These are phyloP conservation scores for Podaxis sp. DNA, from an alignment of 768 basidiomycete genomes.

Conservation along the genomic window DNA sequence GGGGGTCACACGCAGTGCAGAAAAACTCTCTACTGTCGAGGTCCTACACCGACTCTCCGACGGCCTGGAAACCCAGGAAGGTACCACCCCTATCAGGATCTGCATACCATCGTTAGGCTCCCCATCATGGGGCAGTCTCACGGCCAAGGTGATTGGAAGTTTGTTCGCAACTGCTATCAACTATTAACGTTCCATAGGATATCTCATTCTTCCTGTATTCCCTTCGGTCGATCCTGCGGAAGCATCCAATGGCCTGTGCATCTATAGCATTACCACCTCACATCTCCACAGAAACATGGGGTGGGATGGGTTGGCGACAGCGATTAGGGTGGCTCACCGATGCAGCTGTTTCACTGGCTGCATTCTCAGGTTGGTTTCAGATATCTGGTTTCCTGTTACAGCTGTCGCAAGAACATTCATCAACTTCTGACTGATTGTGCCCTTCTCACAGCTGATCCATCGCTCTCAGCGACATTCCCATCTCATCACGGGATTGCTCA, in stretches of 20 bases:
- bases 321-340: slow-evolving; percentile 80
- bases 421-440: neutral
- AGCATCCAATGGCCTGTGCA: slow-evolving; percentile 57
- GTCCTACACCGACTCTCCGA: slow-evolving; percentile 24
- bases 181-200: slow-evolving; percentile 36
- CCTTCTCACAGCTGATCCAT: slow-evolving; percentile 60
- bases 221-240: slow-evolving; percentile 57
- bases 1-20: slow-evolving; percentile 1
- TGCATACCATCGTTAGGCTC: slow-evolving; percentile 63
- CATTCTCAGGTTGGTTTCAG: slow-evolving; percentile 65
- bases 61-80: slow-evolving; percentile 23
- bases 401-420: neutral
- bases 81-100: slow-evolving; percentile 42
- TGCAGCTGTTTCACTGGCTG: slow-evolving; percentile 64
- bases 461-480: slow-evolving; percentile 68
- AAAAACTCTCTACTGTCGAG: slow-evolving; percentile 11
- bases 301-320: slow-evolving; percentile 66
- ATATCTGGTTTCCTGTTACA: slow-evolving; percentile 1
- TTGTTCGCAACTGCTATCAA: neutral
- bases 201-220: slow-evolving; percentile 69
- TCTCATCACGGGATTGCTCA: slow-evolving; percentile 83
- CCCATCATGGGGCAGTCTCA: slow-evolving; percentile 64
- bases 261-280: slow-evolving; percentile 65
- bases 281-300: slow-evolving; percentile 53
- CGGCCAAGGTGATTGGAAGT: slow-evolving; percentile 41